phyloP scores from a whole-genome alignment of 495 filamentous ascomycete species.

The Lasiosphaeris hirsuta region DNA sequence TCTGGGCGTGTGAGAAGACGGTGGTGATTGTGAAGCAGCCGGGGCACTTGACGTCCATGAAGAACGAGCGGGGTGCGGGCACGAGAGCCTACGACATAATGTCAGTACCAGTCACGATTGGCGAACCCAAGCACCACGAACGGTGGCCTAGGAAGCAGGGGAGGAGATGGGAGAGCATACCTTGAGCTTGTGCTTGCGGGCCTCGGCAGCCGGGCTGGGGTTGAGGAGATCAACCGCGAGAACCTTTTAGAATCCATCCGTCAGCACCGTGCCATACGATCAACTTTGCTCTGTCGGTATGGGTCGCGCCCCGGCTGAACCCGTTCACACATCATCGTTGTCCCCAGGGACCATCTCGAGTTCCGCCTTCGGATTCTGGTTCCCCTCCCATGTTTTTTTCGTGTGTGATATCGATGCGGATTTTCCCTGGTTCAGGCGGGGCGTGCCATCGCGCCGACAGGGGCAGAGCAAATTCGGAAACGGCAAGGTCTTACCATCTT shows the following conservation, averaged over 20 bases:
- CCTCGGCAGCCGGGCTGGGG: conserved; percentile 91
- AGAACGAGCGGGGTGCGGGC: conserved; percentile 94
- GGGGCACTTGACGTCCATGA: conserved; percentile 99
- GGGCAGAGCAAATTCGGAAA: conserved; percentile 25
- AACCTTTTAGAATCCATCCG: conserved; percentile 61
- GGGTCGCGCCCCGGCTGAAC: background rate
- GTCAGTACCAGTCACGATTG: conserved; percentile 21
- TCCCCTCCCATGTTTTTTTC: background rate
- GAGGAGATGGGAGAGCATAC: conserved; percentile 49
- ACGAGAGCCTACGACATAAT: conserved; percentile 68
- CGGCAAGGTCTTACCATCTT: conserved; percentile 54
- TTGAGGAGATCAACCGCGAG: conserved; percentile 99
- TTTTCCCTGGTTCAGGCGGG: conserved; percentile 13
- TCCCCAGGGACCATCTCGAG: too few species aligned
- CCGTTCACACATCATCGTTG: background rate
- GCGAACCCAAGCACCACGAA: background rate
- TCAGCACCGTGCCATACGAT: conserved; percentile 35
- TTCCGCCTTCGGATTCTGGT: background rate
- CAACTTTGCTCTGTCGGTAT: background rate
- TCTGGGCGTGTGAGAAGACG: conserved; percentile 99
- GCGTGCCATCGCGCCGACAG: conserved; percentile 5
- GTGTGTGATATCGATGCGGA: conserved; percentile 8
- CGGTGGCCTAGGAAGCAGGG: background rate
- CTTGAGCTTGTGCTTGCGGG: conserved; percentile 99
- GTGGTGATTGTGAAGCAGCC: conserved; percentile 99